Percentiles rank a stretch among this genome's conserved stretches.
Conservation (phyloP, 257 asterid genomes). For the Rubia yunnanensis region DNA sequence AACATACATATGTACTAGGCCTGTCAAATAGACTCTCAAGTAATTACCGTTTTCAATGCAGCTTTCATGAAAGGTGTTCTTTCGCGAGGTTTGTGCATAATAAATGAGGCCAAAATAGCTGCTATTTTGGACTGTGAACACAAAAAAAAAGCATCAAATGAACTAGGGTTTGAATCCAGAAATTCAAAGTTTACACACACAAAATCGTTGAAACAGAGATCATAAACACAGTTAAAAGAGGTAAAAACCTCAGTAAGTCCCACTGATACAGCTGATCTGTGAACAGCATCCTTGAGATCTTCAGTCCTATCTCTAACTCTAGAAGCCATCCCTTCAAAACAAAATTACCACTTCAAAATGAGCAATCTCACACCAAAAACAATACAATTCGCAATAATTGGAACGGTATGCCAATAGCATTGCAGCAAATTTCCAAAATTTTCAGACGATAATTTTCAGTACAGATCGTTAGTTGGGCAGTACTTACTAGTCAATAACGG, state of each 20-base stretch:
- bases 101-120: slow-evolving; percentile 69
- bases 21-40: background rate
- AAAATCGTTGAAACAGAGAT: background rate
- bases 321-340: slow-evolving; percentile 37
- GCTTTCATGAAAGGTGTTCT: slow-evolving; percentile 70
- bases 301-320: slow-evolving; percentile 78
- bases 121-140: slow-evolving; percentile 71
- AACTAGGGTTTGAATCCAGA: background rate
- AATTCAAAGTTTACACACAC: background rate
- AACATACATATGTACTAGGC: background rate
- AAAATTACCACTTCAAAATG: background rate
- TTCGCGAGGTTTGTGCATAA: slow-evolving; percentile 60
- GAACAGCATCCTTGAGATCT: slow-evolving; percentile 84
- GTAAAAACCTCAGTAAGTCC: slow-evolving; percentile 56
- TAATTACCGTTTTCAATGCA: slow-evolving; percentile 65
- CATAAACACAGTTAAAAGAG: background rate
- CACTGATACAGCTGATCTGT: slow-evolving; percentile 65
- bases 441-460: no score
- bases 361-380: background rate
- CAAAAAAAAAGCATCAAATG: slow-evolving; percentile 13
- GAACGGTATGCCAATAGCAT: background rate
- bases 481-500: background rate
- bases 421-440: background rate
- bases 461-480: background rate
- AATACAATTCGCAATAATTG: background rate